Percentiles rank a stretch among this genome's conserved stretches.
These are phyloP conservation scores for Stagonosporopsis tanaceti DNA, from an alignment of 2,329 filamentous ascomycete species.

Conservation along the genomic window DNA sequence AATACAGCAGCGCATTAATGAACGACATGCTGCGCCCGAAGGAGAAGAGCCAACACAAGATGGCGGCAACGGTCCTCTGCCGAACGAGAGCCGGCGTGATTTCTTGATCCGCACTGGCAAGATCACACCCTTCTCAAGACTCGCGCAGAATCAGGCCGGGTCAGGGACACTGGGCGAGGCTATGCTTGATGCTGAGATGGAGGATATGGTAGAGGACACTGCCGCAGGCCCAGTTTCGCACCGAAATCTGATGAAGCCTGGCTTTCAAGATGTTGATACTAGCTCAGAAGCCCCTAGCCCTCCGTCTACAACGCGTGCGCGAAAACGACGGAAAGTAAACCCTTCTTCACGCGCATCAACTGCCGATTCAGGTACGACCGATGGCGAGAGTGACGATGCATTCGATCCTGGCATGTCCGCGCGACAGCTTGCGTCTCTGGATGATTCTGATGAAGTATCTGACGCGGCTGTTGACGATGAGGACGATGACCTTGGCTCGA, in stretches of 20 bases:
- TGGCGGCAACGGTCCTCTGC: conserved; percentile 67
- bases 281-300: conserved; percentile 46
- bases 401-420: conserved; percentile 54
- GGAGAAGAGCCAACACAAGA: conserved; percentile 52
- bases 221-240: conserved; percentile 54
- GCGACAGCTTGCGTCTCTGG: conserved; percentile 47
- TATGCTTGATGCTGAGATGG: conserved; percentile 83
- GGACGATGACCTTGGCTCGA: conserved; percentile 45
- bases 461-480: conserved; percentile 49
- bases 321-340: conserved; percentile 50
- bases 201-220: conserved; percentile 60
- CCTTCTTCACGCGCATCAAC: conserved; percentile 29
- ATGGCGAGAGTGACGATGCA: conserved; percentile 51
- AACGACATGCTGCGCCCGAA: conserved; percentile 69
- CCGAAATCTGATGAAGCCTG: conserved; percentile 58
- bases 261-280: conserved; percentile 50
- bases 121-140: conserved; percentile 91
- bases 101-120: conserved; percentile 95
- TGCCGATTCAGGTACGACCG: conserved; percentile 29
- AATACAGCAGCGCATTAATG: conserved; percentile 81
- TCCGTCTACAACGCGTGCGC: conserved; percentile 38
- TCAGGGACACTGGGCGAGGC: conserved; percentile 77
- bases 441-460: conserved; percentile 49
- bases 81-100: conserved; percentile 84
- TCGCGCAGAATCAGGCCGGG: conserved; percentile 70